A percentile compares a stretch with the other conserved stretches of the same genome.
These are phyloP conservation scores for Venturiaceae sp. DNA, from an alignment of 2,329 filamentous ascomycete genomes.

Conservation along the genomic window DNA sequence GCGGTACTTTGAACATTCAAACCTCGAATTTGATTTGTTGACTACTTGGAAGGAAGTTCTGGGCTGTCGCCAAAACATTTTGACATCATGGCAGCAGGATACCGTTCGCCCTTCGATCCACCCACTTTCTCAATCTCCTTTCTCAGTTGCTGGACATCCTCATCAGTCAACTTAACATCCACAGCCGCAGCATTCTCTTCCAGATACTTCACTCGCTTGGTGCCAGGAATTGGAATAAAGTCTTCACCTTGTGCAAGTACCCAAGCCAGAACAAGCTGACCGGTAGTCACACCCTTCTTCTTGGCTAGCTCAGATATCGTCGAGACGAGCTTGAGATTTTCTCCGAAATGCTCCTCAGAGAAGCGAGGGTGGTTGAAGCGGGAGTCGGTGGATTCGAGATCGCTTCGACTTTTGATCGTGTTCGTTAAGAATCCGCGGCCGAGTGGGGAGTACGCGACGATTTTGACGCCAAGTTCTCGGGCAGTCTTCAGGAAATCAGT, in stretches of 20 bases:
- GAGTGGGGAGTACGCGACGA: conserved; percentile 31
- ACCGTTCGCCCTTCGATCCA: conserved; percentile 5
- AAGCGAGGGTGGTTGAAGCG: conserved; percentile 20
- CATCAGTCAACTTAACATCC: conserved; percentile 14
- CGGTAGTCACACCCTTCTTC: conserved; percentile 19
- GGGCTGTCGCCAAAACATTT: conserved; percentile 7
- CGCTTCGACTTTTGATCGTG: conserved; percentile 25
- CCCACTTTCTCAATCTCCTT: conserved; percentile 17
- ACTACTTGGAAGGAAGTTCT: not conserved
- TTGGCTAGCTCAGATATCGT: conserved; percentile 16
- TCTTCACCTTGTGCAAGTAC: conserved; percentile 19
- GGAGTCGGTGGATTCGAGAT: conserved; percentile 24
- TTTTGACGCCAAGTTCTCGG: conserved; percentile 35
- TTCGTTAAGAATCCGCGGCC: conserved; percentile 35
- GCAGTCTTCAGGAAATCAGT: conserved; percentile 33
- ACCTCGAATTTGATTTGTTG: too few relatives aligned
- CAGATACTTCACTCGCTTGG: conserved; percentile 17
- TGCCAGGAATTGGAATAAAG: conserved; percentile 14
- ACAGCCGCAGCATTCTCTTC: conserved; percentile 17
- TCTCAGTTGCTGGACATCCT: conserved; percentile 18
- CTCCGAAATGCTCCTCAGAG: conserved; percentile 17
- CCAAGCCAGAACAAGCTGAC: conserved; percentile 21
- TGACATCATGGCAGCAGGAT: conserved; percentile 1
- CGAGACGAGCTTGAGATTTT: conserved; percentile 22
- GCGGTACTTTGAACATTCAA: too few relatives aligned